These are phyloP conservation scores for Coemansia furcata DNA, from an alignment of 192 early-diverging fungal species.

Conservation along the genomic window DNA sequence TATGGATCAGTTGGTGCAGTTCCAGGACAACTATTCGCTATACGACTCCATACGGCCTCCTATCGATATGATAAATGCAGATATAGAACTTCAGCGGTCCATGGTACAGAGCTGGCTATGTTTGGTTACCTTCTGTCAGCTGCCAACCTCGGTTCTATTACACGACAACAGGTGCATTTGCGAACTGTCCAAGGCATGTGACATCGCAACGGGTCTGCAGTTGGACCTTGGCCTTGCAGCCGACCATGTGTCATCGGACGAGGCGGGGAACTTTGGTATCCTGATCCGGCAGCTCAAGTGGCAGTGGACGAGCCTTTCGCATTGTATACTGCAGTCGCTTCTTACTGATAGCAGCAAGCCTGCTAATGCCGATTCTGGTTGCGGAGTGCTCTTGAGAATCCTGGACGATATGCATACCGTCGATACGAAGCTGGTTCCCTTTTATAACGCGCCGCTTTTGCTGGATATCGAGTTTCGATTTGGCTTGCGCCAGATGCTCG, in stretches of 20 bases:
- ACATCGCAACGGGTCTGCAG: slow-evolving; percentile 23
- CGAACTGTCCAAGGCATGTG: slow-evolving; percentile 36
- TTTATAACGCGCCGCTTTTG: slow-evolving; percentile 75
- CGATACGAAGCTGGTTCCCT: slow-evolving; percentile 54
- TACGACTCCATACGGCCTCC: slow-evolving; percentile 9
- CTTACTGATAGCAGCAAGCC: slow-evolving; percentile 32
- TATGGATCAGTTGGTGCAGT: slow-evolving; percentile 50
- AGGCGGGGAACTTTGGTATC: slow-evolving; percentile 2
- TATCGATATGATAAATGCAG: slow-evolving; percentile 11
- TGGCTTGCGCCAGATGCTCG: slow-evolving; percentile 59
- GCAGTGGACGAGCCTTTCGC: slow-evolving; percentile 42
- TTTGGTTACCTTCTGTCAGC: slow-evolving; percentile 22
- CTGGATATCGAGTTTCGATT: slow-evolving; percentile 81
- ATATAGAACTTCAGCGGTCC: slow-evolving; percentile 28
- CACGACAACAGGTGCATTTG: slow-evolving; percentile 33
- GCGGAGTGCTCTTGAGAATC: slow-evolving; percentile 53
- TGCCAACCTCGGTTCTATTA: slow-evolving; percentile 11
- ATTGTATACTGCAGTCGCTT: slow-evolving; percentile 8
- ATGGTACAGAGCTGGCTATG: slow-evolving; percentile 33
- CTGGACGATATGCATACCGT: slow-evolving; percentile 65
- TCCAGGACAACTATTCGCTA: slow-evolving; percentile 43
- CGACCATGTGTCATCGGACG: background rate
- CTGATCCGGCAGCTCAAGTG: slow-evolving; percentile 44
- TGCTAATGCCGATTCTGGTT: background rate
- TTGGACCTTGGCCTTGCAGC: background rate